Evolutionary conservation across 176 grass and related monocot species (phyloP), one percentile per base, ranked within the genome.

Genomic region (Cenchrus purpureus): DNA sequence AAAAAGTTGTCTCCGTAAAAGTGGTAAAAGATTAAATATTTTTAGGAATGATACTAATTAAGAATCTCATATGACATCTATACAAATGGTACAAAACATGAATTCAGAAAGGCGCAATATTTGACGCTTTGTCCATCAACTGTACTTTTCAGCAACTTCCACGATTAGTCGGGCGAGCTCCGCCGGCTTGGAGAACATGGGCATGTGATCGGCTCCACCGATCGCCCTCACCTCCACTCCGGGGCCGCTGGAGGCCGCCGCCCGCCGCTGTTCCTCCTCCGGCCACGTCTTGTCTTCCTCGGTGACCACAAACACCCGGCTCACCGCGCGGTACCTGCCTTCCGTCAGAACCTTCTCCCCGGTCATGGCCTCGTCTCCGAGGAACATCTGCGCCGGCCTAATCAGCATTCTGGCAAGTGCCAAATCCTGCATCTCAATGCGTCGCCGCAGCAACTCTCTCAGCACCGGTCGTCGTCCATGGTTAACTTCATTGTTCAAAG

Each of bases 251-350:
- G 69, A 51, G 25, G 57, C 43, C 5, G 57, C 68, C 28, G 19
- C 17, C 25, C 44, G n/a, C 69, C 69, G 69, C 57, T 73, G 81
- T 4, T 74, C 69, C 81, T 52, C 81, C 56, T 57, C 81, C 69
- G 69, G 44, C 43, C 70, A 83, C 28, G 28, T 37, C 56, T 13
- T 83, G 43, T 83, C 81, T 37, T 83, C 81, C 44, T 83, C 81
- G 57, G 81, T 3, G 6, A 83, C 28, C 25, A 83, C 57, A 10
- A 61, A 15, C 68, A 83, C 81, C 25, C 55, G 68, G 55, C 44
- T 62, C 44, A 83, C 81, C 56, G 70, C 17, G 17, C 70, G 70
- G 57, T 74, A 83, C 44, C 16, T 34, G 57, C 0, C 69, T 57
- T 52, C 45, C 69, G 80, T 79, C 22, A 65, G 77, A 1, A 79